These are phyloP conservation scores for Schrenkiella parvula DNA, from an alignment of 345 rosid species.

Conservation along the genomic window DNA sequence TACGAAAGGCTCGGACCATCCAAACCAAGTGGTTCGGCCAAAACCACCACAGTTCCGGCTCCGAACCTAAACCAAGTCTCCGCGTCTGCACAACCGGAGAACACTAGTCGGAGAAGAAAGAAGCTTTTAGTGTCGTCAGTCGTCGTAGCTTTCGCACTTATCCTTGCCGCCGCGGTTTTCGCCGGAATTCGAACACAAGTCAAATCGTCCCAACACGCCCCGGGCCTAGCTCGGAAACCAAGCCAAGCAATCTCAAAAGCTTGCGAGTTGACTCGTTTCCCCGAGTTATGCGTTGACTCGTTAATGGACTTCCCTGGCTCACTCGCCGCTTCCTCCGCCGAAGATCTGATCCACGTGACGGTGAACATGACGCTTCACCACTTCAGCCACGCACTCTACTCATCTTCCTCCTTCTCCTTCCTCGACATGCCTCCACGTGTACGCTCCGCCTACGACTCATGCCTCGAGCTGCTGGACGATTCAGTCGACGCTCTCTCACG, in stretches of 20 bases:
- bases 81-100: conserved; percentile 3
- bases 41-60: neutral
- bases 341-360: conserved; percentile 86
- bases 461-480: conserved; percentile 87
- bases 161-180: conserved; percentile 58
- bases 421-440: conserved; percentile 55
- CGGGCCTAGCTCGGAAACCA: conserved; percentile 45
- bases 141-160: conserved; percentile 38
- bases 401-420: conserved; percentile 44
- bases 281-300: conserved; percentile 60
- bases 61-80: conserved; percentile 12
- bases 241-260: conserved; percentile 67
- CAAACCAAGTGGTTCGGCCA: conserved; percentile 27
- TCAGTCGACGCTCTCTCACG: conserved; percentile 74
- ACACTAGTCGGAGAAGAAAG: neutral
- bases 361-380: conserved; percentile 91
- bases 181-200: conserved; percentile 40
- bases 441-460: conserved; percentile 78
- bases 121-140: conserved; percentile 44
- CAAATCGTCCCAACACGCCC: neutral
- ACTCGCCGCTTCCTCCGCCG: conserved; percentile 42
- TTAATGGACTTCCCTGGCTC: conserved; percentile 71
- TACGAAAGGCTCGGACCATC: conserved; percentile 48
- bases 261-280: conserved; percentile 65
- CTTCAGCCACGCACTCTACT: conserved; percentile 70